Evolutionary conservation across 306 rosid genomes (phyloP).

Genomic region (Pyrus pyrifolia): DNA sequence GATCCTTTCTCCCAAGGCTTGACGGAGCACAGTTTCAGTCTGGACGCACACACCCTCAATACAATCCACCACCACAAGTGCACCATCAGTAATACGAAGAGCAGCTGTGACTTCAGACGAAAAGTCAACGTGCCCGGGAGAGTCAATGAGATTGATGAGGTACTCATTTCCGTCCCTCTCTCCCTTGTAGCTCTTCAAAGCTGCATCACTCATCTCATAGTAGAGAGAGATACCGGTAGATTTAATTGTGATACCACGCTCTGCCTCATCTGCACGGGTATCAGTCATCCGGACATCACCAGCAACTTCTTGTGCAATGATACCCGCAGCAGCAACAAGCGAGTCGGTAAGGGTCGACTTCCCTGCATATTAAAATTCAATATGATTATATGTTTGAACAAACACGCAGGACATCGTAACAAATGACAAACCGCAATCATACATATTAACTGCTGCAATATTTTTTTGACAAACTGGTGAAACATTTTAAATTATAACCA

Average conservation of each 20-base stretch:
- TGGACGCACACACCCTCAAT: slow-evolving; percentile 92
- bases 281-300: slow-evolving; percentile 97
- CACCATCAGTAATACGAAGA: slow-evolving; percentile 94
- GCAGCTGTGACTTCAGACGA: slow-evolving; percentile 96
- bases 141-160: slow-evolving; percentile 89
- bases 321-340: slow-evolving; percentile 94
- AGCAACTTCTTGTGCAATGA: slow-evolving; percentile 84
- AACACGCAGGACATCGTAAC: not conserved
- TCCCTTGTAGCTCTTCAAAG: slow-evolving; percentile 58
- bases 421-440: too few relatives aligned
- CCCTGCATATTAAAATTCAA: slow-evolving; percentile 21
- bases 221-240: slow-evolving; percentile 93
- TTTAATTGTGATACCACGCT: slow-evolving; percentile 90
- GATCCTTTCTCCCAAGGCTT: slow-evolving; percentile 88
- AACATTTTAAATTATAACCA: too few relatives aligned
- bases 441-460: not conserved
- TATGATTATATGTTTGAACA: not conserved
- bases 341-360: slow-evolving; percentile 87
- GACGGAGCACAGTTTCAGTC: slow-evolving; percentile 84
- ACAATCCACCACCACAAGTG: slow-evolving; percentile 88
- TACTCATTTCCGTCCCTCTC: slow-evolving; percentile 75
- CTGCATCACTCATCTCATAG: slow-evolving; percentile 58
- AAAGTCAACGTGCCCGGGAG: slow-evolving; percentile 88
- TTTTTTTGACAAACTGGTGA: too few relatives aligned
- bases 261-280: slow-evolving; percentile 90